phyloP scores from a whole-genome alignment of 345 rosid species.

The Leavenworthia alabamica region DNA sequence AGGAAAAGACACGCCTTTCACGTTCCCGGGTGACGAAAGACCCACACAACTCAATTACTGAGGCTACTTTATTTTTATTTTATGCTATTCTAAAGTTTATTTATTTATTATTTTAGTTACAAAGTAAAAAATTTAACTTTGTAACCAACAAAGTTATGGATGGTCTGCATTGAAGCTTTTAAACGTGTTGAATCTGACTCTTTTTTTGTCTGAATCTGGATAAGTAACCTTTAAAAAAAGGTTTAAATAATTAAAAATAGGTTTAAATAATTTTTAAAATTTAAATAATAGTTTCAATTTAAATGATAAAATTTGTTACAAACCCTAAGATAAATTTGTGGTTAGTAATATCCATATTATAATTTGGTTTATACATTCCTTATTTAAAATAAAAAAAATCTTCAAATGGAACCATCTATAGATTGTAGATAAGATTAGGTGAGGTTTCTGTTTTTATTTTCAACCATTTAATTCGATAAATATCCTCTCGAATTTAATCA shows the following conservation, averaged over 20 bases:
- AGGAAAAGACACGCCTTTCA: conserved; percentile 23
- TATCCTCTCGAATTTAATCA: too few species aligned
- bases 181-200: conserved; percentile 20
- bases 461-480: conserved; percentile 1
- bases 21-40: conserved; percentile 14
- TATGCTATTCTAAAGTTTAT: not conserved
- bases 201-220: too few species aligned
- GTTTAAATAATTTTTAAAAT: too few species aligned
- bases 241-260: too few species aligned
- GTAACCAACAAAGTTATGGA: not conserved
- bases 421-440: not conserved
- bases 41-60: conserved; percentile 8
- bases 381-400: not conserved
- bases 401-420: not conserved
- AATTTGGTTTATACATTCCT: not conserved
- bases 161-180: not conserved
- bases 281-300: not conserved
- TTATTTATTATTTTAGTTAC: not conserved
- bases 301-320: not conserved
- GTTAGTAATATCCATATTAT: not conserved
- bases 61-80: conserved; percentile 3
- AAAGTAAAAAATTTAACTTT: not conserved
- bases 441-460: too few species aligned
- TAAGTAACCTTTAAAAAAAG: too few species aligned
- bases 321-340: not conserved